phyloP scores from a whole-genome alignment of 345 rosid genomes.

The Cardiospermum halicacabum region DNA sequence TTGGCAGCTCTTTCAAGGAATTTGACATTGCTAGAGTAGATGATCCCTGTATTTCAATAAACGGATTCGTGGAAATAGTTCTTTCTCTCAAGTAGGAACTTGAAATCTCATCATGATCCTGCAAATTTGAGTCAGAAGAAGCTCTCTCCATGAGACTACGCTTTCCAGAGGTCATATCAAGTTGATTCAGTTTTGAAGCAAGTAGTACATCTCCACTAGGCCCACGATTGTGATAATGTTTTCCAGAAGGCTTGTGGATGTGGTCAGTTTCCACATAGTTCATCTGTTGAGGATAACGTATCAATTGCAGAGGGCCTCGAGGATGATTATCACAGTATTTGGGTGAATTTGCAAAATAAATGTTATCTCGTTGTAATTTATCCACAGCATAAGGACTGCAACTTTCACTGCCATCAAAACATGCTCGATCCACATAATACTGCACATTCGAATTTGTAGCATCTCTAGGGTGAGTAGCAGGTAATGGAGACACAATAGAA shows the following conservation, averaged over 20 bases:
- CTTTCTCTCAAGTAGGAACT: conserved; percentile 21
- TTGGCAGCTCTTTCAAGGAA: conserved; percentile 22
- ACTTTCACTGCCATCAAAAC: conserved; percentile 23
- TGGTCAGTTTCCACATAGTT: conserved; percentile 30
- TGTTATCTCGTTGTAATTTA: conserved; percentile 21
- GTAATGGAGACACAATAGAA: conserved; percentile 45
- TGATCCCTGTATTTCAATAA: conserved; percentile 35
- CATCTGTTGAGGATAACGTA: conserved; percentile 29
- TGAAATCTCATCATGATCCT: conserved; percentile 31
- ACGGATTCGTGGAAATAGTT: conserved; percentile 19
- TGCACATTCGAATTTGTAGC: conserved; percentile 15
- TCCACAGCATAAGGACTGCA: conserved; percentile 19
- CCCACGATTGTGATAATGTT: conserved; percentile 36
- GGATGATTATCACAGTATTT: conserved; percentile 28
- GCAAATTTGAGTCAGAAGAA: conserved; percentile 51
- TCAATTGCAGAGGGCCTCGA: conserved; percentile 26
- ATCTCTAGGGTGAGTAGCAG: conserved; percentile 34
- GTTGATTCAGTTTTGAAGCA: conserved; percentile 18
- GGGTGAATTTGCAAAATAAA: conserved; percentile 29
- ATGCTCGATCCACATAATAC: conserved; percentile 13
- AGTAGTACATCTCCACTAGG: conserved; percentile 39
- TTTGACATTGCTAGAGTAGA: conserved; percentile 34
- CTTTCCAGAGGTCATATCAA: conserved; percentile 23
- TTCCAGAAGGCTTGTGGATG: conserved; percentile 24
- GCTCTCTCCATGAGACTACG: conserved; percentile 42